Conservation (phyloP, 306 rosid species). For the Citrullus amarus region DNA sequence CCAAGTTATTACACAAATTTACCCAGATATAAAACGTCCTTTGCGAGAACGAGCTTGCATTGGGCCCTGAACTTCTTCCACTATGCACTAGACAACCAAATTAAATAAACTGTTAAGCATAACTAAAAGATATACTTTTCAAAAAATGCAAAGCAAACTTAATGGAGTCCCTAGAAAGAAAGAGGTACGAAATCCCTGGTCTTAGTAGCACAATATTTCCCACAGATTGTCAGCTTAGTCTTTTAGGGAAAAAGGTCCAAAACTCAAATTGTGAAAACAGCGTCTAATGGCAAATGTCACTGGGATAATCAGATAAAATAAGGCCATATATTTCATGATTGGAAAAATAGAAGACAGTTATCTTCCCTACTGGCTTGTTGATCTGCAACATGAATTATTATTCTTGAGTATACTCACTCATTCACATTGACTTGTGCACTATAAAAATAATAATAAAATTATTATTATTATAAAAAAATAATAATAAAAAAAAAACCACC, state of each 20-base stretch:
- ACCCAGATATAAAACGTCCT: conserved; percentile 89
- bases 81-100: conserved; percentile 60
- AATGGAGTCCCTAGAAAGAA: conserved; percentile 1
- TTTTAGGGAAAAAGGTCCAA: background rate
- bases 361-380: background rate
- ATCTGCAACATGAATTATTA: background rate
- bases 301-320: background rate
- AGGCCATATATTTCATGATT: background rate
- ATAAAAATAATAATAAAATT: no score
- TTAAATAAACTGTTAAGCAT: conserved; percentile 13
- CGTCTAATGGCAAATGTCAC: background rate
- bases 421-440: background rate
- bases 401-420: background rate
- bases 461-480: no score
- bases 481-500: background rate
- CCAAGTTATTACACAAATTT: conserved; percentile 11
- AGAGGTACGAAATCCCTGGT: conserved; percentile 1
- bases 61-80: conserved; percentile 95
- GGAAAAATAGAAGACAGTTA: background rate
- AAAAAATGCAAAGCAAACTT: background rate
- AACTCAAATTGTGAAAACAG: background rate
- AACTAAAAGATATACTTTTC: background rate
- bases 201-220: background rate
- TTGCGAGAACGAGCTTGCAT: conserved; percentile 82
- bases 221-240: background rate